Evolutionary conservation across 2,329 filamentous ascomycete species (phyloP), one percentile per base, ranked within the genome.

Genomic region (Beauveria sp.): DNA sequence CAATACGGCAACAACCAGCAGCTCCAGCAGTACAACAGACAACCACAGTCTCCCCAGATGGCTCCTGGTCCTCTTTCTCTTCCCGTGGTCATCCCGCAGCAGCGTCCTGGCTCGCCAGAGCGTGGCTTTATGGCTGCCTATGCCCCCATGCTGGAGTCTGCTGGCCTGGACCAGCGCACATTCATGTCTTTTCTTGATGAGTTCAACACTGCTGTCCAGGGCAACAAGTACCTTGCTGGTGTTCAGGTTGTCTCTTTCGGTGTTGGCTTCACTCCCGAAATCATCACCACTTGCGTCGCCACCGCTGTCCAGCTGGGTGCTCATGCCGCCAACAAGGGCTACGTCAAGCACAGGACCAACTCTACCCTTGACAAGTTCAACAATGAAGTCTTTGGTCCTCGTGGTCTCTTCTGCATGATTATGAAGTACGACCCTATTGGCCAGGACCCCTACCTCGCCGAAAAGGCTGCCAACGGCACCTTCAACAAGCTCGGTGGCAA

Each of bases 41-140:
- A 34, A 30, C 34, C 58, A 9, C 58, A 61, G 18, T 61, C 58
- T 14, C 58, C 58, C 18, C 51, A 55, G 34, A 61, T 61, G 58
- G 51, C 58, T 37, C 51, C 53, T n/a, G 61, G 61, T 47, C 46
- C 61, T 26, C 52, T 63, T 16, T 55, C 56, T n/a, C 53, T 63
- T 12, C 57, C 61, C 30, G 57, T 63, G 12, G 57, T 63, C 22
- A 63, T 63, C 28, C 61, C 61, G 20, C 61, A 63, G 47, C 61
- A 63, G 53, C 61, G 61, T 20, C 61, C 61, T 44, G 61, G 61
- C 24, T 52, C 61, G 34, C 46, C 58, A 3, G 61, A 63, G 44
- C 61, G 61, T 47, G 61, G 61, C 37, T 63, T 63, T 30, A 63
- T 63, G 61, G 61, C 56, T 28, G 61, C 61, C 41, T 63, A 63